Evolutionary conservation across 352 stramenopile species (phyloP).

Genomic region (Globisporangium camurandrum): DNA sequence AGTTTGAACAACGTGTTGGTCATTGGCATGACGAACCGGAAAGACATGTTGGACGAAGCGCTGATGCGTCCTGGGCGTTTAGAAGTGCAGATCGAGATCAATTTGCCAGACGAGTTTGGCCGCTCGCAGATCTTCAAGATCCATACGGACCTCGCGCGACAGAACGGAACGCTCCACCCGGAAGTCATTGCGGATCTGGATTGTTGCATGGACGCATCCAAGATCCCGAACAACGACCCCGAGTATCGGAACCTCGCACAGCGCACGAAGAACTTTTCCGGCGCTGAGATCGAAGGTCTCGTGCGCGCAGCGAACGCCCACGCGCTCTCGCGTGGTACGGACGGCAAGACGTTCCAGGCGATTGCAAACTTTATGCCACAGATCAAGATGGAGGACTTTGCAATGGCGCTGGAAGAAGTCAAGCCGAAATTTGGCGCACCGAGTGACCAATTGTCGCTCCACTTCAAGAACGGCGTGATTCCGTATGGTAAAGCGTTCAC

Average conservation of each 20-base stretch:
- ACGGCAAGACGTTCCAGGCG: constrained; percentile 80
- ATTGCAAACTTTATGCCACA: constrained; percentile 72
- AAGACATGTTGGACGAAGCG: constrained; percentile 95
- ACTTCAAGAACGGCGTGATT: constrained; percentile 95
- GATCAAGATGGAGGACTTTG: constrained; percentile 91
- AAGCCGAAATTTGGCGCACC: constrained; percentile 96
- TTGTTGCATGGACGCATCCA: constrained; percentile 58
- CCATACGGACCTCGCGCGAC: constrained; percentile 88
- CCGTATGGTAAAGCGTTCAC: constrained; percentile 94
- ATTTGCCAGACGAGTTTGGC: constrained; percentile 93
- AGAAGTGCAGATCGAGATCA: constrained; percentile 99
- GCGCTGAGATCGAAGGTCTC: constrained; percentile 97
- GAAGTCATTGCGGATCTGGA: constrained; percentile 74
- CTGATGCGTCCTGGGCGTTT: constrained; percentile 97
- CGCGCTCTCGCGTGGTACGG: constrained; percentile 71
- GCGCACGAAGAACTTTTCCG: constrained; percentile 98
- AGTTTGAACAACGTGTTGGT: constrained; percentile 99
- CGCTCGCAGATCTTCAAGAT: constrained; percentile 98
- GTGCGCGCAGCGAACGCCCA: constrained; percentile 91
- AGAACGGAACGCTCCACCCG: constrained; percentile 65
- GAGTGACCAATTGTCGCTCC: constrained; percentile 92
- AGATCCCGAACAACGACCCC: constrained; percentile 51
- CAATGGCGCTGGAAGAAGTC: constrained; percentile 92
- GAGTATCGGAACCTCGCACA: constrained; percentile 90
- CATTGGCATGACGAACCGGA: constrained; percentile 99